Base-by-base conservation (phyloP, 352 stramenopile genomes). In the Pythium apleroticum region DNA sequence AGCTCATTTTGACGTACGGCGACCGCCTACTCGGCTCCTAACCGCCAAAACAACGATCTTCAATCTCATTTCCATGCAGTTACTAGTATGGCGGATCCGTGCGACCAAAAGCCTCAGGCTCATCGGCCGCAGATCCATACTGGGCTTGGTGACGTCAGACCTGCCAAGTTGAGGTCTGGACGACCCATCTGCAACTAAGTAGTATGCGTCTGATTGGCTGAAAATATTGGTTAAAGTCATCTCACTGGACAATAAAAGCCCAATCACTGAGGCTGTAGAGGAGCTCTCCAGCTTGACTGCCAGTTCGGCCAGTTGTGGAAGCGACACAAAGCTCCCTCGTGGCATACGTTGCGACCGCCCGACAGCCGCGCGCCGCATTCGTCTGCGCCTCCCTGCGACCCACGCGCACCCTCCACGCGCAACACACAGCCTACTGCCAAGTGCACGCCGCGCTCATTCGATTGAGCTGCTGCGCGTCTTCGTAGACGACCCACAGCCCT, bases 1-100 rank as follows among this genome's bases (percentile, higher is more conserved):
- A 76, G 41, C 80, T 93, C 28, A 80, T 91, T 28, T 65, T 93
- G 52, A 91, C 80, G 1, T 91, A 93, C 67, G 83, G 81, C 27
- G 72, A 88, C 61, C 67, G 74, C 43, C 76, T 91, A 50, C 73
- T 93, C 14, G 80, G 80, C 50, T 67, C 45, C 41, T 59, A 39
- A 57, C 17, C 9, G 17, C 5, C 48, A 30, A 10, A 43, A 28
- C 20, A 39, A 25, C 11, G 7, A 37, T 8, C 28, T 10, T 22
- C n/a, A n/a, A n/a, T n/a, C n/a, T n/a, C n/a, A n/a, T n/a, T n/a
- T n/a, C n/a, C n/a, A n/a, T n/a, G n/a, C n/a, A n/a, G n/a, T n/a
- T n/a, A n/a, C n/a, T n/a, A n/a, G n/a, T n/a, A n/a, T n/a, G n/a
- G n/a, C n/a, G n/a, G n/a, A n/a, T n/a, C n/a, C n/a, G n/a, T n/a